A percentile compares a stretch with the other conserved stretches of the same genome.
phyloP scores from a whole-genome alignment of 192 early-diverging fungal genomes.

The Haplosporangium gracile region DNA sequence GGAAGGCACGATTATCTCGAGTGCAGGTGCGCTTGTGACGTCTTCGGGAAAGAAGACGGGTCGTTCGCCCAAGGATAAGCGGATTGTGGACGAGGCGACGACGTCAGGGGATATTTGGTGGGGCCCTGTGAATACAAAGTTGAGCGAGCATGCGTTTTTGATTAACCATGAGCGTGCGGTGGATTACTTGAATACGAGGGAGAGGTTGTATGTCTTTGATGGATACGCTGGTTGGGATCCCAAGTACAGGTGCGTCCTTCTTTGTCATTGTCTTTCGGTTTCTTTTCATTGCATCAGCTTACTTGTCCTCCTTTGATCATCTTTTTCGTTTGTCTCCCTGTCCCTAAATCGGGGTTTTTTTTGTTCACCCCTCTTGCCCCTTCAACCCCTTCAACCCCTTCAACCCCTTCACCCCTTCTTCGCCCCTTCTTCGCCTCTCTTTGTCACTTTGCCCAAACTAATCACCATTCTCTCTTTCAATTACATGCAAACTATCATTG shows the following conservation, averaged over 20 bases:
- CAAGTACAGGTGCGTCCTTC: constrained; percentile 73
- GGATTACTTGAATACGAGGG: constrained; percentile 96
- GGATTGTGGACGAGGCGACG: constrained; percentile 92
- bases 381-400: neutral
- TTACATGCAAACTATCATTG: constrained; percentile 69
- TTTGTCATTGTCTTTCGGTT: neutral
- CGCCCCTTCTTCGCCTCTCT: neutral
- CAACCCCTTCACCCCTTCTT: neutral
- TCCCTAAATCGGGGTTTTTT: neutral
- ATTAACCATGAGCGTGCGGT: constrained; percentile 96
- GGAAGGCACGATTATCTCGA: constrained; percentile 89
- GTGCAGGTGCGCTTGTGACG: constrained; percentile 91
- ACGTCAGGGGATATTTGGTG: constrained; percentile 95
- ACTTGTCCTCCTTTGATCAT: neutral
- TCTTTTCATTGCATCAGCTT: neutral
- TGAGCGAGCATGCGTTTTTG: constrained; percentile 85
- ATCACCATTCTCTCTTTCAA: neutral
- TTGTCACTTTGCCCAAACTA: neutral
- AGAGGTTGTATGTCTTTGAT: constrained; percentile 96
- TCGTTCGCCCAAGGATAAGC: constrained; percentile 97
- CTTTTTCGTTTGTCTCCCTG: neutral
- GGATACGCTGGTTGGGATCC: constrained; percentile 99
- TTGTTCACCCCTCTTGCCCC: neutral
- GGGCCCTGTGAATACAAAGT: constrained; percentile 97
- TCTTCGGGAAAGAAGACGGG: constrained; percentile 96